phyloP scores from a whole-genome alignment of 345 rosid genomes.

The Sapria himalayana region DNA sequence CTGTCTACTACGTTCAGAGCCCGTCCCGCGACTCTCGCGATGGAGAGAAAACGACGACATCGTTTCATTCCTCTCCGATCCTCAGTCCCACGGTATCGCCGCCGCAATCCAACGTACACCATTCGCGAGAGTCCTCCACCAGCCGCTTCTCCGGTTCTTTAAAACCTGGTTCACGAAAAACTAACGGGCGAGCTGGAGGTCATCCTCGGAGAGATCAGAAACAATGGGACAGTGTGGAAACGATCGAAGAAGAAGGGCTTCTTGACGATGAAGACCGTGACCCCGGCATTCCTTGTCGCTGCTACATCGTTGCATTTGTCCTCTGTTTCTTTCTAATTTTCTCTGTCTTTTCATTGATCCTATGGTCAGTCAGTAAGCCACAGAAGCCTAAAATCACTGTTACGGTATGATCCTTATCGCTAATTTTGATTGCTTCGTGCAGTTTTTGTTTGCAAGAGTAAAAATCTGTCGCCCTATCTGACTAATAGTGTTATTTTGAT shows the following conservation, averaged over 20 bases:
- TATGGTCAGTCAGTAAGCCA: conserved; percentile 72
- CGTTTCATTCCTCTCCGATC: conserved; percentile 90
- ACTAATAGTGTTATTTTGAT: neutral
- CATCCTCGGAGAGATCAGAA: conserved; percentile 35
- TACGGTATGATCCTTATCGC: conserved; percentile 21
- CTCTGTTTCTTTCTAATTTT: conserved; percentile 72
- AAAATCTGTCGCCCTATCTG: neutral
- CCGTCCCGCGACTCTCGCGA: conserved; percentile 95
- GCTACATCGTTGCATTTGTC: conserved; percentile 57
- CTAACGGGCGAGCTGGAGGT: conserved; percentile 26
- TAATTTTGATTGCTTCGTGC: neutral
- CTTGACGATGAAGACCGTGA: conserved; percentile 60
- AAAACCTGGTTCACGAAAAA: conserved; percentile 80
- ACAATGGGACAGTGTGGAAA: conserved; percentile 51
- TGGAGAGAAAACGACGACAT: conserved; percentile 86
- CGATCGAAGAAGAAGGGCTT: conserved; percentile 89
- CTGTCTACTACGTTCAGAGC: conserved; percentile 83
- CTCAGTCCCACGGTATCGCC: conserved; percentile 84
- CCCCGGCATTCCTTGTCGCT: conserved; percentile 57
- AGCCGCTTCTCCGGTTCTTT: conserved; percentile 74
- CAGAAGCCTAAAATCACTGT: conserved; percentile 76
- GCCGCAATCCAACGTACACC: conserved; percentile 80
- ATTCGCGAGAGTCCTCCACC: conserved; percentile 84
- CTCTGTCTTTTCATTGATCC: conserved; percentile 61
- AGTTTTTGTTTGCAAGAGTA: neutral